Evolutionary conservation across 2,329 filamentous ascomycete genomes (phyloP).

Genomic region (Aspergillus ochraceus): DNA sequence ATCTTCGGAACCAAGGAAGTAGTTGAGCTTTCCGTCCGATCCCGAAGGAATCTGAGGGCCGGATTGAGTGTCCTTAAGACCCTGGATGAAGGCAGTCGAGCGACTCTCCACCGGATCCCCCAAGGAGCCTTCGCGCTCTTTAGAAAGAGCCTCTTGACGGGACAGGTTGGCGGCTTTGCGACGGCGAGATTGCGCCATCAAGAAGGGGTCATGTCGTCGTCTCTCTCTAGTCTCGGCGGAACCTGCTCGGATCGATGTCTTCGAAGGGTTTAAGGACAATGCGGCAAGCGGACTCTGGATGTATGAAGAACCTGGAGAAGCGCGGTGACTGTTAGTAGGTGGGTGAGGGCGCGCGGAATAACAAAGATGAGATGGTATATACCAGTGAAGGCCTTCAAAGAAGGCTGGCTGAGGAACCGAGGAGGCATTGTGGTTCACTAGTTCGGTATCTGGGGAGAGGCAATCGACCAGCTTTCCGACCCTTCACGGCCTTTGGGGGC

Average conservation of each 20-base stretch:
- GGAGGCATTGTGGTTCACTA: conserved; percentile 60
- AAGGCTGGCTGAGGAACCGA: conserved; percentile 62
- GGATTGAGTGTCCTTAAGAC: conserved; percentile 25
- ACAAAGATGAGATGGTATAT: conserved; percentile 23
- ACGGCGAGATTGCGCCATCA: conserved; percentile 75
- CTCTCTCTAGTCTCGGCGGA: conserved; percentile 64
- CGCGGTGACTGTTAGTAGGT: not conserved
- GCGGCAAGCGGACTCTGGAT: conserved; percentile 47
- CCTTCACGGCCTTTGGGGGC: conserved; percentile 6
- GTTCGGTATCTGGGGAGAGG: not conserved
- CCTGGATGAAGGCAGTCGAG: conserved; percentile 72
- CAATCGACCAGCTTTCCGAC: not conserved
- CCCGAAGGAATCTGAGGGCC: conserved; percentile 14
- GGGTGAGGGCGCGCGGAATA: conserved; percentile 7
- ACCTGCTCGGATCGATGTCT: conserved; percentile 62
- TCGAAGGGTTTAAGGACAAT: conserved; percentile 54
- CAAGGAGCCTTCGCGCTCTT: conserved; percentile 62
- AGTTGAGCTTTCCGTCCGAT: conserved; percentile 61
- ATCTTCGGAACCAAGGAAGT: conserved; percentile 69
- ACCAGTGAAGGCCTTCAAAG: conserved; percentile 63
- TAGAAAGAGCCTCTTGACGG: conserved; percentile 68
- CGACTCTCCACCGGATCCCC: conserved; percentile 80
- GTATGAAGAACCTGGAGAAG: conserved; percentile 28
- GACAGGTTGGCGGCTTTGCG: conserved; percentile 80
- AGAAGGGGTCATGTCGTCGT: conserved; percentile 75